Conservation (phyloP, 768 basidiomycete genomes). For the Mycena galericulata region DNA sequence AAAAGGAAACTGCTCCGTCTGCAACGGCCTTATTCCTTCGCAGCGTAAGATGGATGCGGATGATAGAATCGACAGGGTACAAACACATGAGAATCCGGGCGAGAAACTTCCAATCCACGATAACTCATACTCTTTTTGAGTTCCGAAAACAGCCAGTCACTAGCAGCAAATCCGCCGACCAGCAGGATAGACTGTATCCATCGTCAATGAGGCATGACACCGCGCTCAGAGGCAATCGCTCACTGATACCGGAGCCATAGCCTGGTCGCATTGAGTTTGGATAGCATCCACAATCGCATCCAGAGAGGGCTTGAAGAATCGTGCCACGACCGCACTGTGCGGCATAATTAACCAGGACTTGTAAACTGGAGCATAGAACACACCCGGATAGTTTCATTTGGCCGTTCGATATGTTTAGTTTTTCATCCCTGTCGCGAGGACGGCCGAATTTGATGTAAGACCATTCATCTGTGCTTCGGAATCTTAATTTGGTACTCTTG, state of each 20-base stretch:
- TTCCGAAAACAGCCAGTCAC: slow-evolving; percentile 62
- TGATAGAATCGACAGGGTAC: slow-evolving; percentile 31
- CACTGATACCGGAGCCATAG: slow-evolving; percentile 48
- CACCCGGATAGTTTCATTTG: slow-evolving; percentile 58
- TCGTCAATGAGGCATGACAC: not conserved
- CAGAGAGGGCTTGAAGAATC: slow-evolving; percentile 54
- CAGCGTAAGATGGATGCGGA: not conserved
- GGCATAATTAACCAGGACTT: not conserved
- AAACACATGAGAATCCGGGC: slow-evolving; percentile 68
- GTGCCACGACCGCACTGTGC: slow-evolving; percentile 47
- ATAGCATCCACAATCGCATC: slow-evolving; percentile 51
- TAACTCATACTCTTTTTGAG: slow-evolving; percentile 53
- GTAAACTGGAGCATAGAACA: slow-evolving; percentile 1
- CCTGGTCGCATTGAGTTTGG: slow-evolving; percentile 37
- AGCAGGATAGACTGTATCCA: slow-evolving; percentile 55
- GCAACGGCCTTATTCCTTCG: slow-evolving; percentile 31
- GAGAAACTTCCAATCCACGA: slow-evolving; percentile 54
- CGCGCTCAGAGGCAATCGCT: slow-evolving; percentile 6
- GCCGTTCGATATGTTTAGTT: slow-evolving; percentile 57
- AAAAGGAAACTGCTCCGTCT: slow-evolving; percentile 29
- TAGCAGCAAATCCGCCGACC: slow-evolving; percentile 71
- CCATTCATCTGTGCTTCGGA: slow-evolving; percentile 51
- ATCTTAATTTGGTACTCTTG: slow-evolving; percentile 59
- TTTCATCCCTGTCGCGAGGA: slow-evolving; percentile 53
- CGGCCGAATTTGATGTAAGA: slow-evolving; percentile 63